Evolutionary conservation across 176 grass and related monocot species (phyloP), one percentile per base, ranked within the genome.

Genomic region (Pontederia paniculata): DNA sequence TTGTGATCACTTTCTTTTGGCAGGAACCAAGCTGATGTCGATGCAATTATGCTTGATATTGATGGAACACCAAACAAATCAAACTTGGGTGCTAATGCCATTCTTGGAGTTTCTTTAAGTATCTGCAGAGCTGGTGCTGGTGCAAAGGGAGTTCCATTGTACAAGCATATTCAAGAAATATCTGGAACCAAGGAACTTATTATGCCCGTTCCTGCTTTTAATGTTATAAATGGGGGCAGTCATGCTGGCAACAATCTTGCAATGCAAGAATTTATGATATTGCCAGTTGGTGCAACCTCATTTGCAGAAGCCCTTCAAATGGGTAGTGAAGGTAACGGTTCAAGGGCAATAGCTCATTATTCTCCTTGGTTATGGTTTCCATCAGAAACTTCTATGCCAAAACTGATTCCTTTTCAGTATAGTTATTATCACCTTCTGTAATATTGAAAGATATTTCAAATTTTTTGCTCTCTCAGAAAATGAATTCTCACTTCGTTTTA

Each of bases 191-290:
- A 88, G 62, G 83, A 97, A 48, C 86, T 97, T 62, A 77, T 91
- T 54, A 97, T 97, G 86, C 93, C 93, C 17, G 93, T 97, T 41
- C 93, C 93, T 49, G 93, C 93, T 82, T 97, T 97, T 51, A 97
- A 97, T 69, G 93, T 97, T 28, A 97, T 97, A 70, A 97, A 97
- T 58, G 93, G 93, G 57, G 93, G 93, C 50, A 98, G 86, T 58
- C 93, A 98, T 73, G 86, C 93, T n/a, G 93, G 93, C 61, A 98
- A 98, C 58, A 91, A 91, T 68, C 69, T 98, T 31, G 93, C 93
- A 20, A 98, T 98, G 83, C 93, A 98, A 68, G 93, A 97, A 55
- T 91, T 98, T 73, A 98, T 98, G 86, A 82, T 98, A 73, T 72
- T 98, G 68, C 93, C 93, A 0, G 62, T 98, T 23, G 93, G 93